These are phyloP conservation scores for Peltaster fructicola DNA, from an alignment of 2,329 filamentous ascomycete genomes.

Conservation along the genomic window DNA sequence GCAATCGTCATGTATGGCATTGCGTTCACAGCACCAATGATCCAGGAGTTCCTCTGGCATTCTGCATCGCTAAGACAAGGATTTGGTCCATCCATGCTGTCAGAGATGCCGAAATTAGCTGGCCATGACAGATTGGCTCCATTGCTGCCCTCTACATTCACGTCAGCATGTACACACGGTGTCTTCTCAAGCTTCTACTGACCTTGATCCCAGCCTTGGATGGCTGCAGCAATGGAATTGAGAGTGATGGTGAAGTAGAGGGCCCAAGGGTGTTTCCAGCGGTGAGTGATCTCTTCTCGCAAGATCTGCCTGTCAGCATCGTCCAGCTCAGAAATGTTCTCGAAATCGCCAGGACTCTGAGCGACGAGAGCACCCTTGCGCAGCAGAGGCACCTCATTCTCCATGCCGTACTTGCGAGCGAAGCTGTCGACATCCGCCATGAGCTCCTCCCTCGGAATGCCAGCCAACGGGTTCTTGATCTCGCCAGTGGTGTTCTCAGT, in stretches of 20 bases:
- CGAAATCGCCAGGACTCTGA: conserved; percentile 46
- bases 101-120: conserved; percentile 30
- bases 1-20: conserved; percentile 30
- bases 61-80: too few species aligned
- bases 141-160: conserved; percentile 14
- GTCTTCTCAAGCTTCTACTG: too few species aligned
- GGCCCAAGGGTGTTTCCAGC: conserved; percentile 43
- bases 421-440: conserved; percentile 43
- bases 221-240: conserved; percentile 53
- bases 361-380: conserved; percentile 56
- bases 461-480: conserved; percentile 39
- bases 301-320: conserved; percentile 42
- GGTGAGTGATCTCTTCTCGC: conserved; percentile 43
- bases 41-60: conserved; percentile 27
- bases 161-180: too few species aligned
- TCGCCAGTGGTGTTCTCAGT: conserved; percentile 17
- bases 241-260: conserved; percentile 49
- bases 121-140: conserved; percentile 45
- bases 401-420: conserved; percentile 40
- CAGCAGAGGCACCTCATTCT: conserved; percentile 31
- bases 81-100: conserved; percentile 9
- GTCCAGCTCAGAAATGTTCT: conserved; percentile 42
- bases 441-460: conserved; percentile 33
- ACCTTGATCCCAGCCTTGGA: conserved; percentile 43
- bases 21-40: conserved; percentile 48